A percentile compares a stretch with the other conserved stretches of the same genome.
These are phyloP conservation scores for Mercurialis annua DNA, from an alignment of 345 rosid species.

Conservation along the genomic window DNA sequence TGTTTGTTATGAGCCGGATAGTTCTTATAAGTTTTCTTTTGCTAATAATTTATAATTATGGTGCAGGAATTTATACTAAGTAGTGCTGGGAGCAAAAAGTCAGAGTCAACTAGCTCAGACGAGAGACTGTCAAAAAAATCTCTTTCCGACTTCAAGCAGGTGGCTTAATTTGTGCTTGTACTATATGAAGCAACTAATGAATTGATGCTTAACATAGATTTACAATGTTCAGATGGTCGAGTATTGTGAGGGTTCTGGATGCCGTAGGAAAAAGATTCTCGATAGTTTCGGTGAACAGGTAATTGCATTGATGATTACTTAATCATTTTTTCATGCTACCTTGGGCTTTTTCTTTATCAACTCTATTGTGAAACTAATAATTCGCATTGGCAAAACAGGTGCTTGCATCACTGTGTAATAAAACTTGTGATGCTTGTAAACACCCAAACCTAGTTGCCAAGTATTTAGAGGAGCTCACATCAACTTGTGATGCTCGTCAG, in stretches of 20 bases:
- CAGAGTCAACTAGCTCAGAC: conserved; percentile 48
- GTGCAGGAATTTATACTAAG: conserved; percentile 79
- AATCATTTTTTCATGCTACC: neutral
- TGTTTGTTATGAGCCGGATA: conserved; percentile 1
- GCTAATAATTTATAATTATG: conserved; percentile 21
- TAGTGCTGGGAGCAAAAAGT: conserved; percentile 57
- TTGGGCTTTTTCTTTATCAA: conserved; percentile 9
- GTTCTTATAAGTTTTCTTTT: conserved; percentile 7
- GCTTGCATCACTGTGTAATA: conserved; percentile 56
- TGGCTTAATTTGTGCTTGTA: conserved; percentile 19
- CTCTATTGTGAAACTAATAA: conserved; percentile 6
- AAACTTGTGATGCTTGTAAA: conserved; percentile 86
- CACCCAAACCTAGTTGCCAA: conserved; percentile 59
- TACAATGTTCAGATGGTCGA: conserved; percentile 61
- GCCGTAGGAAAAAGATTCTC: conserved; percentile 85
- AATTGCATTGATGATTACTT: neutral
- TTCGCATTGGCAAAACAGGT: conserved; percentile 38
- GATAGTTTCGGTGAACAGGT: conserved; percentile 96
- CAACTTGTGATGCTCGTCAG: conserved; percentile 38
- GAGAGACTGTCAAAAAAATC: conserved; percentile 47
- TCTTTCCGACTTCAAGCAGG: conserved; percentile 68
- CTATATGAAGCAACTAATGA: conserved; percentile 9
- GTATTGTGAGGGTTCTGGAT: conserved; percentile 88
- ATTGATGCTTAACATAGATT: conserved; percentile 15
- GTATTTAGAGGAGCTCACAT: conserved; percentile 61